These are phyloP conservation scores for Diaporthe sp. DNA, from an alignment of 2,329 filamentous ascomycete genomes.

Conservation along the genomic window DNA sequence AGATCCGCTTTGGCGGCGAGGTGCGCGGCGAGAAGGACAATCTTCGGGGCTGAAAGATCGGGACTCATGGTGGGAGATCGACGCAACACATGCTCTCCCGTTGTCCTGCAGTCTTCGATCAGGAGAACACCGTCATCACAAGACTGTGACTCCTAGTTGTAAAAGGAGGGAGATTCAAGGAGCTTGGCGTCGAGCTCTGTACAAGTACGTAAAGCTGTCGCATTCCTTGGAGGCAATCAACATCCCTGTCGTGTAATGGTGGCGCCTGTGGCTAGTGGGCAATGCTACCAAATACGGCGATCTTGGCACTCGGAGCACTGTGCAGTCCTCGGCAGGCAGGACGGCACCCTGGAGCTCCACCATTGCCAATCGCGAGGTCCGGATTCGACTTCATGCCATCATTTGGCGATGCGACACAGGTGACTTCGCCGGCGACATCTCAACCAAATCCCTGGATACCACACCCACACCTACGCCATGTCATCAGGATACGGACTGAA, in stretches of 20 bases:
- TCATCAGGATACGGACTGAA: slow-evolving; percentile 47
- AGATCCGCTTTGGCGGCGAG: slow-evolving; percentile 77
- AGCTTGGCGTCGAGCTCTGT: slow-evolving; percentile 28
- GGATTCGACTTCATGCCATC: slow-evolving; percentile 39
- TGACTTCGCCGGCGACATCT: slow-evolving; percentile 28
- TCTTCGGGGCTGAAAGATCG: slow-evolving; percentile 74
- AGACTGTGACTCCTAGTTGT: not conserved
- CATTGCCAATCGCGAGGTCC: slow-evolving; percentile 29
- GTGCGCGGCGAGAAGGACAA: slow-evolving; percentile 80
- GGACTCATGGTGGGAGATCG: slow-evolving; percentile 53
- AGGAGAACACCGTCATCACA: slow-evolving; percentile 14
- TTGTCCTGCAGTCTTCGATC: slow-evolving; percentile 4
- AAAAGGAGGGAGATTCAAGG: slow-evolving; percentile 3
- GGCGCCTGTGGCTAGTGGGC: slow-evolving; percentile 26
- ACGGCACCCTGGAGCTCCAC: slow-evolving; percentile 19
- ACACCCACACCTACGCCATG: slow-evolving; percentile 40
- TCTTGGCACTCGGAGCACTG: slow-evolving; percentile 12
- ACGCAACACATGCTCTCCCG: slow-evolving; percentile 40
- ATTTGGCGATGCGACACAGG: slow-evolving; percentile 34
- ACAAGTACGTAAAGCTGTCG: slow-evolving; percentile 17
- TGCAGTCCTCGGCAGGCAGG: slow-evolving; percentile 20
- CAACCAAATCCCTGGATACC: slow-evolving; percentile 8
- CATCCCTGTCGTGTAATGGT: slow-evolving; percentile 23
- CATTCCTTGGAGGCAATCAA: slow-evolving; percentile 23
- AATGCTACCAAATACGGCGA: not conserved